Base-by-base conservation (phyloP, 2,329 filamentous ascomycete genomes). In the Colletotrichum somersetense region DNA sequence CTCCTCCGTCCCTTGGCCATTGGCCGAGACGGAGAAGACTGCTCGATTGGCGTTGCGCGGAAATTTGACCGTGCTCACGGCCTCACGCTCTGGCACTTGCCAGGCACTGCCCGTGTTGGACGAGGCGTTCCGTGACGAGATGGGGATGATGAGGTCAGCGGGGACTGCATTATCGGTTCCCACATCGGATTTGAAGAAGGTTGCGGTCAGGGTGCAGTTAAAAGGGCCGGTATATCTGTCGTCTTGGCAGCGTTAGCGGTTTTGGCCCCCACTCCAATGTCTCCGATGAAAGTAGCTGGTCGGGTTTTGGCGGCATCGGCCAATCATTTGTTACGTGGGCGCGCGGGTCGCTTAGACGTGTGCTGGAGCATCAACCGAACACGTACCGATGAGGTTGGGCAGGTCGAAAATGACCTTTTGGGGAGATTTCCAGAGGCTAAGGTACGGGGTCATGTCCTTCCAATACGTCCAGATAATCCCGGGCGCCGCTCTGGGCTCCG, bases 381-480 rank as follows among this genome's bases (percentile, higher is more conserved):
- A 44, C 30, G 30, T 67, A 74, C 73, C 87, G 61, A 96, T 85
- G 12, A 94, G 80, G 76, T 95, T 96, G 72, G 89, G 92, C 2
- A 96, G 85, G 77, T 96, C 93, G 76, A 97, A 95, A 56, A 96
- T 94, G 67, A 96, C 77, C 75, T 88, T 95, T 78, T 95, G 93
- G 1, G 88, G 86, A 59, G 86, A 76, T 74, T 88, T 89, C 89
- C 93, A 95, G 16, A 96, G 83, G 5, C 88, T 85, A 20, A 91
- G 82, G 78, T 91, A 95, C 65, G 88, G 86, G 1, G 91, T 93
- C 89, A 95, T 90, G 78, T 97, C 93, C 80, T 96, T 96, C 66
- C 91, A 83, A 78, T 93, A 94, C 0, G 88, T 90, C 92, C 92
- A 96, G 56, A 87, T 83, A 73, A 96, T 95, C 8, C 93, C 93